Percentiles rank a stretch among this genome's conserved stretches.
Evolutionary conservation across 2,329 filamentous ascomycete species (phyloP).

Genomic region (Sarocladium oryzae): DNA sequence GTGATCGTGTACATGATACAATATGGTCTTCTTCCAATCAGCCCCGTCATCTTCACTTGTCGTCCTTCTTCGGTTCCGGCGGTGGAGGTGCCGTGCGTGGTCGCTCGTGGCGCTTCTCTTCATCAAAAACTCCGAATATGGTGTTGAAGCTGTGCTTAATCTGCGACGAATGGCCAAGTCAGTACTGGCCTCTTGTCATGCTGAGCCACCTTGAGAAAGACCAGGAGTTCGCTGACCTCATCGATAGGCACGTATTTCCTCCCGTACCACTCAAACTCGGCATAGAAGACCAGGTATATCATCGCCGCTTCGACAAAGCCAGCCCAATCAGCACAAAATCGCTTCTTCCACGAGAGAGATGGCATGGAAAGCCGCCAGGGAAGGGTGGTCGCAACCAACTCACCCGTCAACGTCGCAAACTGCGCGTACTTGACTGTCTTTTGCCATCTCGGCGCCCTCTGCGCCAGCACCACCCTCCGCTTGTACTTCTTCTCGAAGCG

Average conservation of each 20-base stretch:
- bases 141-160: conserved; percentile 22
- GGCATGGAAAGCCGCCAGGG: too few relatives aligned
- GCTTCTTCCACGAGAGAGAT: too few relatives aligned
- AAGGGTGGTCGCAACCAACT: conserved; percentile 18
- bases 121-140: conserved; percentile 33
- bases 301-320: conserved; percentile 24
- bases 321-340: neutral
- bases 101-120: conserved; percentile 36
- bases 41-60: conserved; percentile 7
- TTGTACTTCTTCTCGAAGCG: conserved; percentile 74
- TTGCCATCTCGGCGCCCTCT: conserved; percentile 56
- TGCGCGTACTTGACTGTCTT: conserved; percentile 61
- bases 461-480: conserved; percentile 57
- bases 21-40: conserved; percentile 13
- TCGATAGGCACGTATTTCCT: conserved; percentile 34
- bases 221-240: too few relatives aligned
- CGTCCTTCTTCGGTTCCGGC: conserved; percentile 13
- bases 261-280: conserved; percentile 39
- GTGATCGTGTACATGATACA: neutral
- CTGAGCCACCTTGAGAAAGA: too few relatives aligned
- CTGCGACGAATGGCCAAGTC: conserved; percentile 22
- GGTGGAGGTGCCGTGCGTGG: conserved; percentile 29
- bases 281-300: conserved; percentile 33
- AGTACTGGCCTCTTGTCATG: conserved; percentile 5
- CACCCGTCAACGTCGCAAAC: conserved; percentile 51